These are phyloP conservation scores for Gigaspora rosea DNA, from an alignment of 192 early-diverging fungal genomes.

Conservation along the genomic window DNA sequence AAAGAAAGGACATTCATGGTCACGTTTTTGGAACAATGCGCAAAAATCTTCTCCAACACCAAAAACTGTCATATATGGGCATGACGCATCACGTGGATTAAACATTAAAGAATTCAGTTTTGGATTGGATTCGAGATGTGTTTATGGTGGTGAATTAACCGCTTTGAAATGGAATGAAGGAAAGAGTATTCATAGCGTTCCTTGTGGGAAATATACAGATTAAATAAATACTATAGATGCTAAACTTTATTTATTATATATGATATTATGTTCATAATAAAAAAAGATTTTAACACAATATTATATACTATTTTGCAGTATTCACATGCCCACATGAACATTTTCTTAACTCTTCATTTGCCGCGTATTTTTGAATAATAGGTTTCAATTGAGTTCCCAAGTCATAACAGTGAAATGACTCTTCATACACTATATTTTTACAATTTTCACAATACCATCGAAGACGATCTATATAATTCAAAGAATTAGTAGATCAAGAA, in stretches of 20 bases:
- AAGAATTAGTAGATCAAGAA: neutral
- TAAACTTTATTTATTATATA: too few relatives aligned
- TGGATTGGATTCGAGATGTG: constrained; percentile 73
- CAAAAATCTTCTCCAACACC: constrained; percentile 30
- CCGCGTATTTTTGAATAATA: constrained; percentile 84
- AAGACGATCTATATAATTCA: constrained; percentile 66
- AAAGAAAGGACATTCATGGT: constrained; percentile 45
- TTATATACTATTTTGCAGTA: constrained; percentile 45
- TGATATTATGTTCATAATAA: too few relatives aligned
- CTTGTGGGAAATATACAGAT: constrained; percentile 3
- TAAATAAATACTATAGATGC: neutral
- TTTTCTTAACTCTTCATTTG: constrained; percentile 63
- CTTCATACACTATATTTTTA: constrained; percentile 81
- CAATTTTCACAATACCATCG: constrained; percentile 96
- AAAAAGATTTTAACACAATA: too few relatives aligned
- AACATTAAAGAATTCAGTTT: constrained; percentile 55
- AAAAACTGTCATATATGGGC: constrained; percentile 64
- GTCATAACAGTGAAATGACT: constrained; percentile 87
- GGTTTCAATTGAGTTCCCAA: constrained; percentile 90
- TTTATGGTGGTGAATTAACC: constrained; percentile 64
- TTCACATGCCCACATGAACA: constrained; percentile 76
- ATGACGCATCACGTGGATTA: constrained; percentile 63
- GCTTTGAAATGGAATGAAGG: constrained; percentile 40
- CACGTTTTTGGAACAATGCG: constrained; percentile 40
- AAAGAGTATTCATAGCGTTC: neutral